These are phyloP conservation scores for Cyclotella choctawhatcheeana DNA, from an alignment of 108 stramenopile genomes.

Conservation along the genomic window DNA sequence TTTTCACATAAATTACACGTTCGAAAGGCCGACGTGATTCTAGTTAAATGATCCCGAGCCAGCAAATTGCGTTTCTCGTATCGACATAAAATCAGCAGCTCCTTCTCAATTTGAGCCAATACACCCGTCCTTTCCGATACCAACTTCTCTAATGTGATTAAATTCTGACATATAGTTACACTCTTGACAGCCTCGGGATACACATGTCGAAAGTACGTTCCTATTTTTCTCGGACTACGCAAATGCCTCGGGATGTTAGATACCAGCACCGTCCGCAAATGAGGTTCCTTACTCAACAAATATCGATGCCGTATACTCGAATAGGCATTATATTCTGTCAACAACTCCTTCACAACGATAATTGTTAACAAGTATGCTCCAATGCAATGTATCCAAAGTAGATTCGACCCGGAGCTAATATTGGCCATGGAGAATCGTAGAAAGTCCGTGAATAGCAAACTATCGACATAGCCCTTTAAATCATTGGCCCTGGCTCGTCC, in stretches of 20 bases:
- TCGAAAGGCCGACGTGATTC: slow-evolving; percentile 47
- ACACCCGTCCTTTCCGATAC: slow-evolving; percentile 66
- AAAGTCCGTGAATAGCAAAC: slow-evolving; percentile 82
- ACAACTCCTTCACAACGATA: slow-evolving; percentile 81
- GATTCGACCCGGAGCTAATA: slow-evolving; percentile 65
- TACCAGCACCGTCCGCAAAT: slow-evolving; percentile 86
- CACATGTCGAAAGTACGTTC: slow-evolving; percentile 83
- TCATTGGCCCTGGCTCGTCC: slow-evolving; percentile 76
- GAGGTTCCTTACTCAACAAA: slow-evolving; percentile 81
- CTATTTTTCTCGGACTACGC: slow-evolving; percentile 74
- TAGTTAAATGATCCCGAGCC: slow-evolving; percentile 36
- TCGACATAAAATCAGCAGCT: slow-evolving; percentile 74
- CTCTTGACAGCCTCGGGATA: slow-evolving; percentile 87
- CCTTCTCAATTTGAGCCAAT: slow-evolving; percentile 78
- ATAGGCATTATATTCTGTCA: slow-evolving; percentile 88
- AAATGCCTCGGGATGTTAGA: slow-evolving; percentile 90
- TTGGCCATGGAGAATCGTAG: slow-evolving; percentile 92
- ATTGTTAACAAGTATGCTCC: slow-evolving; percentile 85
- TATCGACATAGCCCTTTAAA: slow-evolving; percentile 74
- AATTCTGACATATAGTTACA: slow-evolving; percentile 89
- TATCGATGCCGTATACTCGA: slow-evolving; percentile 88
- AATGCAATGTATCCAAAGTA: slow-evolving; percentile 91
- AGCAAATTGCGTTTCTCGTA: slow-evolving; percentile 77
- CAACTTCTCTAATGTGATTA: slow-evolving; percentile 68
- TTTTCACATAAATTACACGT: slow-evolving; percentile 69